phyloP scores from a whole-genome alignment of 352 stramenopile genomes.

The Phytophthora kernoviae region DNA sequence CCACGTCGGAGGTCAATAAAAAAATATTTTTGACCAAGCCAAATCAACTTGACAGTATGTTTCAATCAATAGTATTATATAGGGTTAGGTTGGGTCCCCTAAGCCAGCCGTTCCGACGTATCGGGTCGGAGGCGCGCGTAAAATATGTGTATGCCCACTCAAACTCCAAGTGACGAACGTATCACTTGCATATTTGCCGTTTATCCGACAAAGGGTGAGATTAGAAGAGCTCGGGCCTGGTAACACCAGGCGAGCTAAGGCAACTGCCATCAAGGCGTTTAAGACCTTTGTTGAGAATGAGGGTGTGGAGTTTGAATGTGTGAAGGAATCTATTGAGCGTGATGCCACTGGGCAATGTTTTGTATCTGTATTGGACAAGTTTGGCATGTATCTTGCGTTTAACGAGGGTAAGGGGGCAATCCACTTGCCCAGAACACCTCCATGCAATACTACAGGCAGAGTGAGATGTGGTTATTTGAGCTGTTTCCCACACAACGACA shows the following conservation, averaged over 20 bases:
- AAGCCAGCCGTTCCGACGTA: too few relatives aligned
- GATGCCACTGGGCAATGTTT: conserved; percentile 17
- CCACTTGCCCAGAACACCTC: conserved; percentile 16
- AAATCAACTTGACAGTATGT: too few relatives aligned
- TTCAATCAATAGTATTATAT: too few relatives aligned
- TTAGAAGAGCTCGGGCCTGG: conserved; percentile 22
- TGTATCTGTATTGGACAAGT: conserved; percentile 20
- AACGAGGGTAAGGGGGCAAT: conserved; percentile 19
- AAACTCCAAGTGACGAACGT: too few relatives aligned
- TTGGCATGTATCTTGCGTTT: conserved; percentile 30
- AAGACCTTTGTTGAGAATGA: conserved; percentile 20
- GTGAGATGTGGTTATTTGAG: conserved; percentile 17
- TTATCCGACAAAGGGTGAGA: too few relatives aligned
- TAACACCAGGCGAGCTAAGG: conserved; percentile 15
- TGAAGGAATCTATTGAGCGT: conserved; percentile 17
- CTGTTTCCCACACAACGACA: conserved; percentile 8
- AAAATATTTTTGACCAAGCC: too few relatives aligned
- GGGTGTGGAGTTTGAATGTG: conserved; percentile 19
- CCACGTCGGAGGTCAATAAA: too few relatives aligned
- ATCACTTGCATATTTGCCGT: too few relatives aligned
- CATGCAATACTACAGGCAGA: conserved; percentile 12
- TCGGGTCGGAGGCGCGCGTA: too few relatives aligned
- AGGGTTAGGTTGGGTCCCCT: too few relatives aligned
- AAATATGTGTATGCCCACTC: too few relatives aligned
- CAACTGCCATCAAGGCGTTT: conserved; percentile 8